phyloP scores from a whole-genome alignment of 768 basidiomycete species.

The Clavaria fumosa region DNA sequence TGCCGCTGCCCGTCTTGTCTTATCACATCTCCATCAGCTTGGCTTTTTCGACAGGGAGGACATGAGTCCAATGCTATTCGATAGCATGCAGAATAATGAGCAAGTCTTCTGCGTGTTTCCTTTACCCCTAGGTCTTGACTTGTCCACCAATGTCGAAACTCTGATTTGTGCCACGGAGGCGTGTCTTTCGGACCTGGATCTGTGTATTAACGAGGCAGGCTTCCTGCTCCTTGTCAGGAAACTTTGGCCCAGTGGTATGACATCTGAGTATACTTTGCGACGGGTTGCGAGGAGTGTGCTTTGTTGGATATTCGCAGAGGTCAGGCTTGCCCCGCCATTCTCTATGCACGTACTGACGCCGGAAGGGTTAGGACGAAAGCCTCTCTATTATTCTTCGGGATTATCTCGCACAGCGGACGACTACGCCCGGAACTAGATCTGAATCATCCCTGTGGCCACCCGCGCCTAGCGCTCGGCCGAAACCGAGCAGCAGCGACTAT shows the following conservation, averaged over 20 bases:
- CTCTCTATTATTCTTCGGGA: slow-evolving; percentile 53
- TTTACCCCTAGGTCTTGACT: slow-evolving; percentile 54
- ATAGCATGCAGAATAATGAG: slow-evolving; percentile 20
- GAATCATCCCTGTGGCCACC: slow-evolving; percentile 44
- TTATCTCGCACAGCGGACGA: slow-evolving; percentile 40
- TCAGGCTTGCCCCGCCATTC: slow-evolving; percentile 14
- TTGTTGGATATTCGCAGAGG: slow-evolving; percentile 63
- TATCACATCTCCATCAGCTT: slow-evolving; percentile 44
- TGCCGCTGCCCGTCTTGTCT: slow-evolving; percentile 31
- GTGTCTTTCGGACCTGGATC: slow-evolving; percentile 52
- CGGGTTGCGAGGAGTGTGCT: slow-evolving; percentile 44
- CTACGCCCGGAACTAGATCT: slow-evolving; percentile 50
- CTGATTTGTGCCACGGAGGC: slow-evolving; percentile 58
- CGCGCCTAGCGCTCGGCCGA: slow-evolving; percentile 20
- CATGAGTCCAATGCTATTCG: slow-evolving; percentile 20
- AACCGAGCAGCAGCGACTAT: slow-evolving; percentile 37
- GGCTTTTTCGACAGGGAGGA: slow-evolving; percentile 45
- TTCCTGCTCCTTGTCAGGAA: slow-evolving; percentile 51
- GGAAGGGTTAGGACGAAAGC: slow-evolving; percentile 38
- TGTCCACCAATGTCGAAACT: slow-evolving; percentile 56
- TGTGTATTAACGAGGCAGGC: slow-evolving; percentile 61
- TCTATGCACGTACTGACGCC: slow-evolving; percentile 1
- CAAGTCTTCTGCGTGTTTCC: slow-evolving; percentile 41
- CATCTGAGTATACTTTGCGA: slow-evolving; percentile 54
- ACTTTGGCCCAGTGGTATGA: slow-evolving; percentile 62